Evolutionary conservation across 345 rosid species (phyloP).

Genomic region (Mangifera indica): DNA sequence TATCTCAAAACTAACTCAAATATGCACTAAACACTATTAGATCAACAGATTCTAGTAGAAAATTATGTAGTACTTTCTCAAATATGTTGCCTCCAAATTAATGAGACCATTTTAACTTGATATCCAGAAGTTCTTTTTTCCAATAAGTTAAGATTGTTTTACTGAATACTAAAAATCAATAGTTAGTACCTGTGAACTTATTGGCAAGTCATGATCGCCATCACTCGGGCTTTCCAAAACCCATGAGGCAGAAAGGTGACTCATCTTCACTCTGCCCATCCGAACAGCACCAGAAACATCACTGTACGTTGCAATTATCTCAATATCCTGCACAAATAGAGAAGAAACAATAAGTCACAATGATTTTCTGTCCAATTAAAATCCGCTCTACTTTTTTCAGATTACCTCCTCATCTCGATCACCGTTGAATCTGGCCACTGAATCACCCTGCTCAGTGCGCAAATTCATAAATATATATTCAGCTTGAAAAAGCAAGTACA

Average conservation of each 20-base stretch:
- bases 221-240: conserved; percentile 60
- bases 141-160: not conserved
- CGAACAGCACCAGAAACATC: conserved; percentile 61
- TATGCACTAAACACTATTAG: not conserved
- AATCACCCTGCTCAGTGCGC: conserved; percentile 23
- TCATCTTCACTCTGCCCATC: conserved; percentile 71
- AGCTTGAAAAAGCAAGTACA: not conserved
- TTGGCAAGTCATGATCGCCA: conserved; percentile 36
- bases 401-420: conserved; percentile 56
- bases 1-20: conserved; percentile 30
- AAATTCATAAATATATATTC: not conserved
- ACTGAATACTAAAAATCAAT: conserved; percentile 11
- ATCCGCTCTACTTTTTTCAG: conserved; percentile 6
- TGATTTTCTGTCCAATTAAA: conserved; percentile 11
- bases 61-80: conserved; percentile 5
- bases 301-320: conserved; percentile 82
- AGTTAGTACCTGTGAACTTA: conserved; percentile 49
- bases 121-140: not conserved
- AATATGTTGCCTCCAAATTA: not conserved
- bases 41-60: not conserved
- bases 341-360: not conserved
- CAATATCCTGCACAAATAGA: conserved; percentile 65
- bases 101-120: conserved; percentile 1
- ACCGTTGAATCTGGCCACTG: conserved; percentile 34
- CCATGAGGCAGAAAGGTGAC: conserved; percentile 91